Evolutionary conservation across 2,329 filamentous ascomycete genomes (phyloP).

Genomic region (Acephala macrosclerotiorum): DNA sequence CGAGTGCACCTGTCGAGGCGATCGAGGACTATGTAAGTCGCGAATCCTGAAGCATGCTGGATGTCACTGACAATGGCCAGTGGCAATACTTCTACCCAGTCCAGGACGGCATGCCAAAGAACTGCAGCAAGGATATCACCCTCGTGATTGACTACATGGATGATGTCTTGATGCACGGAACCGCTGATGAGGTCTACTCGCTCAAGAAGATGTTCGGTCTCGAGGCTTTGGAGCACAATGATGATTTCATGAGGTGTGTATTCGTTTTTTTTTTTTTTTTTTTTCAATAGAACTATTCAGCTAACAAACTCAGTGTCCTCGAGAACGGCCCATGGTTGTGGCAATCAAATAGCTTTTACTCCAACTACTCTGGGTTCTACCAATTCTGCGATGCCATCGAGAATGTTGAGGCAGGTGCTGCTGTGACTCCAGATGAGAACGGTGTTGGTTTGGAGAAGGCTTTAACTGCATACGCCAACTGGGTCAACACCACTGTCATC

Average conservation of each 20-base stretch:
- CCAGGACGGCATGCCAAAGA: slow-evolving; percentile 63
- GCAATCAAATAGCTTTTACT: slow-evolving; percentile 60
- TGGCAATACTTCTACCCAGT: slow-evolving; percentile 66
- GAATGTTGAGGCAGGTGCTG: slow-evolving; percentile 45
- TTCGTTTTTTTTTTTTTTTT: background rate
- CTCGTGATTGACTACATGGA: slow-evolving; percentile 63
- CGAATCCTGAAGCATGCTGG: background rate
- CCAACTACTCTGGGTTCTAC: slow-evolving; percentile 54
- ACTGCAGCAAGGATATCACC: slow-evolving; percentile 61
- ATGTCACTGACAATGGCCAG: slow-evolving; percentile 35
- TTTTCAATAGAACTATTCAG: no score
- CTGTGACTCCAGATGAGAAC: slow-evolving; percentile 44
- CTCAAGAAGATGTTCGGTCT: slow-evolving; percentile 62
- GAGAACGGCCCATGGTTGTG: slow-evolving; percentile 64
- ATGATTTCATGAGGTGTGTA: slow-evolving; percentile 44
- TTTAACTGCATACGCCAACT: slow-evolving; percentile 61
- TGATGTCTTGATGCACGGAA: slow-evolving; percentile 52
- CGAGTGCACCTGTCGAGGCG: slow-evolving; percentile 61
- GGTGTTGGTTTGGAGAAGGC: slow-evolving; percentile 63
- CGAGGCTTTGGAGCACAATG: slow-evolving; percentile 53
- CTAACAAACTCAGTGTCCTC: slow-evolving; percentile 49
- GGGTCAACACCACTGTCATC: slow-evolving; percentile 54
- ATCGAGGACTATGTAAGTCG: slow-evolving; percentile 56
- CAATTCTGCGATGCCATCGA: slow-evolving; percentile 52
- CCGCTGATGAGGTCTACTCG: slow-evolving; percentile 48